These are phyloP conservation scores for Teratosphaeriaceae sp. DNA, from an alignment of 2,329 filamentous ascomycete species.

Conservation along the genomic window DNA sequence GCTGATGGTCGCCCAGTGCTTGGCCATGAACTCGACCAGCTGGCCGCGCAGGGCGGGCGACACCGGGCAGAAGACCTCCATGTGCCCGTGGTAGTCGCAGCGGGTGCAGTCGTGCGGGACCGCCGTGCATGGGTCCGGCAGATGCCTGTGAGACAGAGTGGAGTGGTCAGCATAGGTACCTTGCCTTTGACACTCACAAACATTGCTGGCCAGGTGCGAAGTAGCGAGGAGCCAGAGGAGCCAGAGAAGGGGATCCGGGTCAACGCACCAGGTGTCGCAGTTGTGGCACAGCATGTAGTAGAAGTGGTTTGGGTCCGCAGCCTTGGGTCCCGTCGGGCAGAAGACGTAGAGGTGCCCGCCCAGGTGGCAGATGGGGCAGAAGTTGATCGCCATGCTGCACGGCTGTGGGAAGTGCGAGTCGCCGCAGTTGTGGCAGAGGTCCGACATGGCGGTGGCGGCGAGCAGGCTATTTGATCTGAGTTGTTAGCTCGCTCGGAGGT, in stretches of 20 bases:
- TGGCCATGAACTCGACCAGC: neutral
- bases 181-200: too few relatives aligned
- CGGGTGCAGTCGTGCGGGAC: constrained; percentile 11
- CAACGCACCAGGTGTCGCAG: too few relatives aligned
- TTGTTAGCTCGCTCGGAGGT: too few relatives aligned
- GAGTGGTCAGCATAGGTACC: too few relatives aligned
- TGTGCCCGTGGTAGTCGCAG: constrained; percentile 17
- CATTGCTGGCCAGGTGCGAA: too few relatives aligned
- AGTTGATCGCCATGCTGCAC: constrained; percentile 12
- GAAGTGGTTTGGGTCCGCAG: too few relatives aligned
- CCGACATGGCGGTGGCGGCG: constrained; percentile 12
- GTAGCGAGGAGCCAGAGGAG: too few relatives aligned
- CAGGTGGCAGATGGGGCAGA: constrained; percentile 15
- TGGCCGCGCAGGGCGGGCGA: neutral
- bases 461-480: too few relatives aligned
- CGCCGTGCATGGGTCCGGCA: constrained; percentile 15
- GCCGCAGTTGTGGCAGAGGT: constrained; percentile 22
- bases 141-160: constrained; percentile 22
- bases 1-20: neutral
- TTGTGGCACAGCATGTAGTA: too few relatives aligned
- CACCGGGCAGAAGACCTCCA: constrained; percentile 17
- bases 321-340: constrained; percentile 16
- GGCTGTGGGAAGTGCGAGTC: constrained; percentile 18
- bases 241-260: too few relatives aligned
- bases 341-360: neutral